These are phyloP conservation scores for Aspergillus persii DNA, from an alignment of 2,329 filamentous ascomycete genomes.

Conservation along the genomic window DNA sequence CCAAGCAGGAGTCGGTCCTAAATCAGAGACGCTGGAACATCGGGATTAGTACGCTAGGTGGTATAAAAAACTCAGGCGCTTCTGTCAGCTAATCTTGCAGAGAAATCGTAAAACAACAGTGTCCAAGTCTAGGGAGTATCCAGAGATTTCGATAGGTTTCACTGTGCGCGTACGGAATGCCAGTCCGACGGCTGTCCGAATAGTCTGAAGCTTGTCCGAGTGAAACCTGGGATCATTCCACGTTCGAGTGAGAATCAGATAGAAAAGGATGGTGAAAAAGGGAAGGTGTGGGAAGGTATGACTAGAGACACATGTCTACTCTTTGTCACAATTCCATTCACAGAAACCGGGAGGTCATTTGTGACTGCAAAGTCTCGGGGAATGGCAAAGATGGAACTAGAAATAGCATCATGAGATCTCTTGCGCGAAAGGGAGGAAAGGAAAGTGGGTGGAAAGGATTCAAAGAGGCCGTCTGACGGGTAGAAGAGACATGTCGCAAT, in stretches of 20 bases:
- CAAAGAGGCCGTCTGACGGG: neutral
- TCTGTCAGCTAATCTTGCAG: conserved; percentile 9
- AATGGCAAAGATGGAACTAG: neutral
- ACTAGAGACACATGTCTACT: neutral
- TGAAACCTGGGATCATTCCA: neutral
- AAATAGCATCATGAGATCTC: neutral
- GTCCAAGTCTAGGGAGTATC: conserved; percentile 3
- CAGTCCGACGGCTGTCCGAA: neutral
- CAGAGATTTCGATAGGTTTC: neutral
- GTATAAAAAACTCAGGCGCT: conserved; percentile 19
- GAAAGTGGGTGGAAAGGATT: neutral
- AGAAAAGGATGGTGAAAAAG: neutral
- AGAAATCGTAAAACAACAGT: conserved; percentile 4
- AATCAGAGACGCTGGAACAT: conserved; percentile 11
- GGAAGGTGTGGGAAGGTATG: neutral
- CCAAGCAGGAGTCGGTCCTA: conserved; percentile 2
- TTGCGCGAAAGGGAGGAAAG: conserved; percentile 2
- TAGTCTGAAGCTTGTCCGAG: conserved; percentile 1
- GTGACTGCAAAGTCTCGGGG: neutral
- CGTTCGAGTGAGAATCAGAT: conserved; percentile 1
- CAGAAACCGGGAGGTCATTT: neutral
- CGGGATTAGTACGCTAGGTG: conserved; percentile 17
- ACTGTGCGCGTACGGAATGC: neutral
- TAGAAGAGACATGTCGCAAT: neutral
- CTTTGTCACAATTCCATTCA: neutral